Evolutionary conservation across 805 yeast species (phyloP).

Genomic region (Dipodascus geniculatus): DNA sequence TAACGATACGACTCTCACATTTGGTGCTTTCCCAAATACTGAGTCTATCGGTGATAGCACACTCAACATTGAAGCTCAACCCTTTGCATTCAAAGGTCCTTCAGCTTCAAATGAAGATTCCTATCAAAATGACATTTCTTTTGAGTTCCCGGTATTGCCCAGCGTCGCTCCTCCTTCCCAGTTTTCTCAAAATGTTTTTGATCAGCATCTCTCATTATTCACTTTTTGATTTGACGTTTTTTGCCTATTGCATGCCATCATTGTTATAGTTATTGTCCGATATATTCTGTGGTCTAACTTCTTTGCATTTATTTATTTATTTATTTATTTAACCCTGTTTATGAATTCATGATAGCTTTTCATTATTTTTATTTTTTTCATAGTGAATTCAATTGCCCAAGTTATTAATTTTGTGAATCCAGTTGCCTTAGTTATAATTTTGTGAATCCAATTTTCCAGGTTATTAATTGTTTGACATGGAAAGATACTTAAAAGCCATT

Average conservation of each 20-base stretch:
- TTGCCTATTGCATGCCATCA: not conserved
- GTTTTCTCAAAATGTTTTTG: not conserved
- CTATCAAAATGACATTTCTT: not conserved
- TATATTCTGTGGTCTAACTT: not conserved
- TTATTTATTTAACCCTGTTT: not conserved
- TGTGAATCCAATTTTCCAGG: no score
- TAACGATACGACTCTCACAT: not conserved
- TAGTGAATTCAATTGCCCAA: not conserved
- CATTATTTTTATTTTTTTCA: not conserved
- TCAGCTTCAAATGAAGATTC: not conserved
- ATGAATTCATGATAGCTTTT: no score
- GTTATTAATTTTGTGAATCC: no score
- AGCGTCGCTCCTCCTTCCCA: not conserved
- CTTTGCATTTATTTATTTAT: not conserved
- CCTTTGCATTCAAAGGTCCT: not conserved
- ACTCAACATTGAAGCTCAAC: not conserved
- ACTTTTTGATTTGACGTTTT: not conserved
- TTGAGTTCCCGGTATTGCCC: not conserved
- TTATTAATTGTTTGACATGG: no score
- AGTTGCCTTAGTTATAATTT: no score
- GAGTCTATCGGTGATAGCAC: not conserved
- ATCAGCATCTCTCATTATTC: not conserved
- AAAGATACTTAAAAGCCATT: not conserved
- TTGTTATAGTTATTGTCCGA: not conserved
- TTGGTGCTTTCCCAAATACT: not conserved